Evolutionary conservation across 1,284 basidiomycete species (phyloP), one percentile per base, ranked within the genome.

Genomic region (Wolfiporia cocos): DNA sequence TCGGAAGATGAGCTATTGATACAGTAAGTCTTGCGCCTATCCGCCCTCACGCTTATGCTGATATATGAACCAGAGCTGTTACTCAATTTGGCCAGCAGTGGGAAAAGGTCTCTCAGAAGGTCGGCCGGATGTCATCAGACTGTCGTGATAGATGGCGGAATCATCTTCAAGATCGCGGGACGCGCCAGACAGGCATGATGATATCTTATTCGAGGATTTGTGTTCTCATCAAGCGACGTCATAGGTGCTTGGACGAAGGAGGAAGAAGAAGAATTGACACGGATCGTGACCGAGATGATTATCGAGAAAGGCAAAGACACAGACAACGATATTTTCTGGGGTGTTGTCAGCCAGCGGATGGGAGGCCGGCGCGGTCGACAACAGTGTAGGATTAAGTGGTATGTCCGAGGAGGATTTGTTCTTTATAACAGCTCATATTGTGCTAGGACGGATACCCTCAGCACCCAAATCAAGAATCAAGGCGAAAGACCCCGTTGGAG

Each of bases 361-460:
- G 83, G 79, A 31, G 78, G 78, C 18, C 78, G 62, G 41, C 73
- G 89, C 37, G 80, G 79, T 23, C 70, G 86, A 51, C 81, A 87
- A 50, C 89, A 92, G 58, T 90, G 87, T 64, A 70, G 89, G 40
- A 86, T 84, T 34, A 92, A 92, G 73, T 92, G 87, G 86, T 85
- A 47, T 26, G 57, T 54, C 3, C 18, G n/a, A n/a, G n/a, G n/a
- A n/a, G n/a, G n/a, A 26, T 40, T 28, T 18, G 4, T 42, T 18
- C n/a, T 7, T 6, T 17, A 17, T 22, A 14, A 21, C 19, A 21
- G 24, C 5, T 32, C 40, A 33, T 24, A 9, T 12, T 5, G 29
- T 29, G 14, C 30, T 43, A 88, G 85, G 85, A 82, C 78, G 23
- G 86, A 89, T 61, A 73, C 76, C 1, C 63, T 90, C 35, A 84